phyloP scores from a whole-genome alignment of 83 land plant species.

The Thuja plicata region DNA sequence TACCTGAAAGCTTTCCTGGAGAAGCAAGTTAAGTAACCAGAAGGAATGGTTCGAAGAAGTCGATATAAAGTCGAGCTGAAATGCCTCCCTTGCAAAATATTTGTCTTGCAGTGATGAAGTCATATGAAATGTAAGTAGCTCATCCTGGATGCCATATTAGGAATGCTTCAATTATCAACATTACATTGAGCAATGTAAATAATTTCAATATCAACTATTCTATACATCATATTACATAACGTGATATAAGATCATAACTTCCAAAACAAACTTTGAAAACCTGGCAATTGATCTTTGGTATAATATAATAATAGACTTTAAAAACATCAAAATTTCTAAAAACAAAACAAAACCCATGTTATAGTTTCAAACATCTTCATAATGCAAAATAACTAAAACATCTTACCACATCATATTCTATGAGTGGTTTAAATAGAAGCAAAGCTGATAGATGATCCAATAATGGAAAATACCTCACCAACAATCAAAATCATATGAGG shows the following conservation, averaged over 20 bases:
- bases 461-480: slow-evolving; percentile 27
- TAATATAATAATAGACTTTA: not conserved
- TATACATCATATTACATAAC: not conserved
- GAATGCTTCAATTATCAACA: slow-evolving; percentile 8
- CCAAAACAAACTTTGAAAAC: not conserved
- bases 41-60: slow-evolving; percentile 42
- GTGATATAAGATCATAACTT: not conserved
- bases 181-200: not conserved
- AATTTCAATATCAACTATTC: not conserved
- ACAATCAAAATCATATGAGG: not conserved
- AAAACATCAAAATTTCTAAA: not conserved
- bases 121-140: slow-evolving; percentile 26
- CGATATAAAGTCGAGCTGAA: slow-evolving; percentile 27
- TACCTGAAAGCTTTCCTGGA: slow-evolving; percentile 41
- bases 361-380: no score
- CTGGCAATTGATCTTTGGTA: not conserved
- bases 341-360: not conserved
- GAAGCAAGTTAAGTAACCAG: slow-evolving; percentile 48
- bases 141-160: slow-evolving; percentile 28
- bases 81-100: slow-evolving; percentile 31
- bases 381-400: not conserved
- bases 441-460: slow-evolving; percentile 46
- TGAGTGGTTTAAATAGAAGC: slow-evolving; percentile 37
- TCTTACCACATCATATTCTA: slow-evolving; percentile 42
- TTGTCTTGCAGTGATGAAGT: slow-evolving; percentile 48